Base-by-base conservation (phyloP, 2,329 filamentous ascomycete genomes). In the Cytospora leucostoma region DNA sequence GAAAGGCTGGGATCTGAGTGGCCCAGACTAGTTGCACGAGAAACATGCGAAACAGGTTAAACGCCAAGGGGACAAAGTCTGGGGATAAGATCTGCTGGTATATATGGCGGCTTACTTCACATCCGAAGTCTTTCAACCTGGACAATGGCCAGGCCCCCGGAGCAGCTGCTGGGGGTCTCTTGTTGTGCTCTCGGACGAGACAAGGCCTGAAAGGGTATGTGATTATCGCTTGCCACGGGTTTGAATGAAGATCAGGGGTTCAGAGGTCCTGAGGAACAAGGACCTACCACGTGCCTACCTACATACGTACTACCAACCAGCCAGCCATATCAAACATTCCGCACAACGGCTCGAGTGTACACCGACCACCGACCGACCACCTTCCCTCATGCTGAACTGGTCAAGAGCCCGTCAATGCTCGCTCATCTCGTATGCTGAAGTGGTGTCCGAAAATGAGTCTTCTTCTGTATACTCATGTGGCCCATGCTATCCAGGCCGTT, bases 31-130 rank as follows among this genome's bases (percentile, higher is more conserved):
- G 32, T 33, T 47, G 40, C 37, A 60, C 49, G 44, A 58, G 50
- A 59, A 65, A 55, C 37, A 61, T 53, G 27, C 49, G 50, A 59
- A 62, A 56, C 56, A 49, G 50, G 35, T 47, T 49, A 54, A 55
- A 53, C 47, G 60, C 63, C 63, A 65, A 63, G 60, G 27, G 2
- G 40, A 52, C n/a, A 15, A 56, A 40, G 40, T 47, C 35, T 38
- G 55, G 35, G 51, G 51, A 49, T 62, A 61, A 62, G 59, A 62
- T 61, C 59, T 51, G 55, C 59, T 56, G 37, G 37, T 47, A 55
- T 52, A 59, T 58, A 19, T 10, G 8, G 21, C 37, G 55, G 55
- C 38, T 44, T 40, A 4, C 7, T 37, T 37, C 12, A 6, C n/a
- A 21, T 47, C n/a, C n/a, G n/a, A 47, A 19, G 44, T 47, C 27